phyloP scores from a whole-genome alignment of 2,329 filamentous ascomycete species.

The Parastagonospora avenae region DNA sequence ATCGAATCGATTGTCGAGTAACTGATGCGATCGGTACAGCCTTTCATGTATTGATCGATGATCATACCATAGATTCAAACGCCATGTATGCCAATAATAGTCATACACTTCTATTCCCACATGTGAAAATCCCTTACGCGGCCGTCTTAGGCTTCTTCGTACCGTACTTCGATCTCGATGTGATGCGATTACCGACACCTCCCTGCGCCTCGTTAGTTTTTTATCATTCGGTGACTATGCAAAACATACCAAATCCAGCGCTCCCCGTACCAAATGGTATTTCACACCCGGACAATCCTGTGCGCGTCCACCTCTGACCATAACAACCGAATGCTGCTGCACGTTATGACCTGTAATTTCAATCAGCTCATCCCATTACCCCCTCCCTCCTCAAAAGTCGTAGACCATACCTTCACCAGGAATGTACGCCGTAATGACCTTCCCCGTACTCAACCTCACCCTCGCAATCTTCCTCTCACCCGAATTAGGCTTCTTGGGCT shows the following conservation, averaged over 20 bases:
- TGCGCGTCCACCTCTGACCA: constrained; percentile 88
- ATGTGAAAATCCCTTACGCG: constrained; percentile 14
- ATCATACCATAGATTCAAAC: no score
- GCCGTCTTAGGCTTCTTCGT: constrained; percentile 91
- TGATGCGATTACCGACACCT: constrained; percentile 83
- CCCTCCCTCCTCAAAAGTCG: not conserved
- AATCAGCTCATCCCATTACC: constrained; percentile 15
- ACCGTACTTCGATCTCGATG: constrained; percentile 92
- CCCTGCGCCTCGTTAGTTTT: constrained; percentile 63
- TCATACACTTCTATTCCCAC: no score
- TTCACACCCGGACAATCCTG: constrained; percentile 99
- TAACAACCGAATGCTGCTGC: constrained; percentile 96
- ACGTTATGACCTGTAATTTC: constrained; percentile 78
- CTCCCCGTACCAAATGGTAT: constrained; percentile 90
- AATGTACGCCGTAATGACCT: constrained; percentile 90
- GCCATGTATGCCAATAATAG: no score
- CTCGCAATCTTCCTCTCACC: constrained; percentile 95
- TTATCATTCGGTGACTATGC: not conserved
- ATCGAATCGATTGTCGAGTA: no score
- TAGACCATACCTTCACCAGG: constrained; percentile 75
- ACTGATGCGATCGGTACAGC: no score
- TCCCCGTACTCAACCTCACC: constrained; percentile 85
- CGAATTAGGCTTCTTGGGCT: constrained; percentile 99
- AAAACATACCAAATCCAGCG: constrained; percentile 82
- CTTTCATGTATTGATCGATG: no score